phyloP scores from a whole-genome alignment of 306 rosid genomes.

The Sicyos baderoa region DNA sequence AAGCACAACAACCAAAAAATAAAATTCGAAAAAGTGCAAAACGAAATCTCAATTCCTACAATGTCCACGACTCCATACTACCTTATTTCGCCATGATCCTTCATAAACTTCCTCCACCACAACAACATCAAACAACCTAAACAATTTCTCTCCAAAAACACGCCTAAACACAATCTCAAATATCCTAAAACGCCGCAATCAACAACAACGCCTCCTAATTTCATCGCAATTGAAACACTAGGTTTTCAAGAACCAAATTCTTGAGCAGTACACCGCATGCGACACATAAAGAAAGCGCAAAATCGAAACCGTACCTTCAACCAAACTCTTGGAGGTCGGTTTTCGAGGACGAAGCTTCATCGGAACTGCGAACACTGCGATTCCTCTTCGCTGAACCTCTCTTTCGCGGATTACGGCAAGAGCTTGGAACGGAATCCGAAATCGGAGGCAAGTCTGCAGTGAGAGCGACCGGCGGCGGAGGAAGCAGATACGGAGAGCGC shows the following conservation, averaged over 20 bases:
- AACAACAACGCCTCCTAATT: not conserved
- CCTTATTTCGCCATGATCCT: not conserved
- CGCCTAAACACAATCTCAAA: not conserved
- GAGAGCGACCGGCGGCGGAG: not conserved
- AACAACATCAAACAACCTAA: not conserved
- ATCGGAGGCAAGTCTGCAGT: not conserved
- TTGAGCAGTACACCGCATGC: not conserved
- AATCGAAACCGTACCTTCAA: conserved; percentile 12
- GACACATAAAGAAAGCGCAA: not conserved
- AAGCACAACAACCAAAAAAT: not conserved
- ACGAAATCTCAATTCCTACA: not conserved
- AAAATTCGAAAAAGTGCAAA: not conserved
- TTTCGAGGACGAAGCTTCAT: conserved; percentile 19
- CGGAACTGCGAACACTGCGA: not conserved
- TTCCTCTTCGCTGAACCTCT: too few relatives aligned
- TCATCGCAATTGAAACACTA: not conserved
- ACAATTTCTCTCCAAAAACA: not conserved
- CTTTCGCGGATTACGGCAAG: not conserved
- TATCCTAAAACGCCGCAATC: not conserved
- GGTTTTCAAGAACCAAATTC: conserved; percentile 9
- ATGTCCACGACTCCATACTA: not conserved
- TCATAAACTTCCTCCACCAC: not conserved
- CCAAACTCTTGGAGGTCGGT: not conserved
- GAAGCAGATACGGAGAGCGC: not conserved
- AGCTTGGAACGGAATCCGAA: not conserved